Percentiles rank a stretch among this genome's conserved stretches.
Evolutionary conservation across 163 green algal species (phyloP).

Genomic region (Prototheca cutis): DNA sequence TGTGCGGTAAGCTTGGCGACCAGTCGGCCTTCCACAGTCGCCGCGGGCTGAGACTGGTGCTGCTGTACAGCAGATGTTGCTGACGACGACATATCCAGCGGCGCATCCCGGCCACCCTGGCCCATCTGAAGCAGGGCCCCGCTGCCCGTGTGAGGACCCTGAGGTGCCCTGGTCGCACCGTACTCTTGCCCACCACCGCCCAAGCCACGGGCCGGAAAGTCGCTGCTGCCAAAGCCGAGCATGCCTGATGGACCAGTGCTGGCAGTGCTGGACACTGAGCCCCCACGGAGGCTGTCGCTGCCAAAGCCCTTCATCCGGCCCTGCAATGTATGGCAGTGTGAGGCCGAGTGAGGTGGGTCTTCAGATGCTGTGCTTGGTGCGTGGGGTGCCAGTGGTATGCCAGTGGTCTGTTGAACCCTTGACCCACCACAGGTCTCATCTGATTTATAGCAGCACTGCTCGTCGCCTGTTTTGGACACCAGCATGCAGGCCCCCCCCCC

Average conservation of each 20-base stretch:
- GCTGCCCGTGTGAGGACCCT: neutral
- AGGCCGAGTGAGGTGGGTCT: neutral
- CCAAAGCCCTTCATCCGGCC: slow-evolving; percentile 64
- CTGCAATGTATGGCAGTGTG: slow-evolving; percentile 2
- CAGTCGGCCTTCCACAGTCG: neutral
- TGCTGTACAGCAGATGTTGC: neutral
- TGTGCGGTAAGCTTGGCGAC: neutral
- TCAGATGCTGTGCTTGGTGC: neutral
- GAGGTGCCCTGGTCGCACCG: neutral
- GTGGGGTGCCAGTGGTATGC: neutral
- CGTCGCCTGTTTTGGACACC: neutral
- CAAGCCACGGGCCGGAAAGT: neutral
- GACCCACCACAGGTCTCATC: no score
- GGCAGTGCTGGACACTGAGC: slow-evolving; percentile 1
- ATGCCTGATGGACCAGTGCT: slow-evolving; percentile 3
- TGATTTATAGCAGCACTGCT: neutral
- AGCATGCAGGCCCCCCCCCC: neutral
- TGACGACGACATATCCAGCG: neutral
- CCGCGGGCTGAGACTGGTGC: neutral
- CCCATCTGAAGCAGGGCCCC: neutral
- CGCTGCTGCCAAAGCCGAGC: slow-evolving; percentile 19
- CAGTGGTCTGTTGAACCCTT: no score
- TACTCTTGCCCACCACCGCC: no score
- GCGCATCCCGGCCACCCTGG: neutral
- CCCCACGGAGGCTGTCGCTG: slow-evolving; percentile 4